Evolutionary conservation across 495 filamentous ascomycete genomes (phyloP), one percentile per base, ranked within the genome.

Genomic region (Aspergillus diversus): DNA sequence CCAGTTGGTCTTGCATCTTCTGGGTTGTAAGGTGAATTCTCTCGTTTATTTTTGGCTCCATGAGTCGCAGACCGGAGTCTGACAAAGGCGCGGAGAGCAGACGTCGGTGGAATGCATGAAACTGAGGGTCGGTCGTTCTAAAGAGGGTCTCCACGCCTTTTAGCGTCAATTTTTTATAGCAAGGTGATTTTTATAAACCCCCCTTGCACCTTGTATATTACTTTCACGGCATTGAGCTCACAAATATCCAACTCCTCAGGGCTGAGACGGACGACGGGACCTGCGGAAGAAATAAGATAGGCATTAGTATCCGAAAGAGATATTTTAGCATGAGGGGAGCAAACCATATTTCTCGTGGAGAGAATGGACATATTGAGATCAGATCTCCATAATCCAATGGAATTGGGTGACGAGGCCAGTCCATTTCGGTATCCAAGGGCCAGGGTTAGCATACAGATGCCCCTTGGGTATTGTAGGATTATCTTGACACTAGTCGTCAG

Each of bases 181-280:
- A 71, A 5, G 59, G 37, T 0, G 62, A 56, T 48, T 73, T 73
- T 16, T 66, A 52, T 43, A 60, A 73, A 7, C 60, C 55, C 32
- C 63, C 60, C 31, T 76, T 76, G 75, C 31, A 77, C 61, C 7
- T 66, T 55, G 61, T 81, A 77, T 39, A 81, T 78, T 57, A 71
- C 66, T 49, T 74, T 71, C 2, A 62, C 71, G 16, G 71, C 64
- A 9, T 54, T 33, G 13, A 72, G 57, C 43, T 80, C 75, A 21
- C 64, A 58, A 21, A 82, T 63, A 55, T 72, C 75, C 54, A 79
- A 66, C 48, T 78, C 72, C 5, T 59, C 53, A 13, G 79, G 78
- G 33, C 63, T 63, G 46, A 81, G 62, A n/a, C 80, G 80, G 7
- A 82, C 80, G 7, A 81, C 47, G 21, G 77, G 69, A 37, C 77